Conservation (phyloP, 495 filamentous ascomycete species). For the Podospora sp. region DNA sequence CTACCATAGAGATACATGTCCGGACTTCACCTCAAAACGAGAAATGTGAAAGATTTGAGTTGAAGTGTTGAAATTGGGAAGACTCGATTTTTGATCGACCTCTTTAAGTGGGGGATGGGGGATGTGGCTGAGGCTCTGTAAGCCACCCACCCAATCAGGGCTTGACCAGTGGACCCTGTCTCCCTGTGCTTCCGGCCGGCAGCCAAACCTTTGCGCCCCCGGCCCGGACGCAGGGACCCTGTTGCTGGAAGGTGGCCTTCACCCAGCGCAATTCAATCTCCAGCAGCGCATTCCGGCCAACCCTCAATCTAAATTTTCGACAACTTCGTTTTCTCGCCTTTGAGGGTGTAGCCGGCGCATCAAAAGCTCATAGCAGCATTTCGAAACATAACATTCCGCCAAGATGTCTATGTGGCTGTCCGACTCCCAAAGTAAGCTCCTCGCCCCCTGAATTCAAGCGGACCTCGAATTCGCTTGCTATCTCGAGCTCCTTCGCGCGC, state of each 20-base stretch:
- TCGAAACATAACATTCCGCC: conserved; percentile 13
- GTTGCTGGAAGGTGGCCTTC: conserved; percentile 2
- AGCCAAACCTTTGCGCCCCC: background rate
- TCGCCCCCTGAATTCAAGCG: background rate
- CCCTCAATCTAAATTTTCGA: background rate
- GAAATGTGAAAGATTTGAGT: background rate
- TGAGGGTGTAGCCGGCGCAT: background rate
- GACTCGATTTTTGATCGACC: background rate
- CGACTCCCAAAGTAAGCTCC: conserved; percentile 84
- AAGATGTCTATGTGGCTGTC: conserved; percentile 85
- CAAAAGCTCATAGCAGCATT: background rate
- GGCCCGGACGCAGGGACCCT: background rate
- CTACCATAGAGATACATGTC: background rate
- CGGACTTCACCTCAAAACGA: background rate
- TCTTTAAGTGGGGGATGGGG: background rate
- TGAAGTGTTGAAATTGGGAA: background rate
- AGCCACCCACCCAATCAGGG: conserved; percentile 9
- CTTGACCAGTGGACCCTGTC: background rate
- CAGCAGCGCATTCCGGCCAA: background rate
- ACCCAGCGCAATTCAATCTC: background rate
- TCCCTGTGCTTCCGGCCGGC: background rate
- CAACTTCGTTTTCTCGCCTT: background rate
- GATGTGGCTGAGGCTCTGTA: background rate
- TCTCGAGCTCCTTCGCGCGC: background rate
- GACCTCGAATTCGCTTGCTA: background rate